Percentiles rank a stretch among this genome's conserved stretches.
phyloP scores from a whole-genome alignment of 306 rosid species.

The Mucuna pruriens region DNA sequence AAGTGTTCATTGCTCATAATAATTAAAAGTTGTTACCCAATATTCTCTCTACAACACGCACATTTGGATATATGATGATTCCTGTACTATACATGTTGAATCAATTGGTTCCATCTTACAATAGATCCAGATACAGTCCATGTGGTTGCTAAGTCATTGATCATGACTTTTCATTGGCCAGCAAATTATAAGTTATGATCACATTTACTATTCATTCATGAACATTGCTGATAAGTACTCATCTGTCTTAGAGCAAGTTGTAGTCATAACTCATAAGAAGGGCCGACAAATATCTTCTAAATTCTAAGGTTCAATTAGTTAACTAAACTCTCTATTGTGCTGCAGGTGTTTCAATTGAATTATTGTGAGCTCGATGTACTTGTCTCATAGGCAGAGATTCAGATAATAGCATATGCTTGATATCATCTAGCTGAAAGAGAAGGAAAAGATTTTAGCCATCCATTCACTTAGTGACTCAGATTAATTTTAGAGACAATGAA shows the following conservation, averaged over 20 bases:
- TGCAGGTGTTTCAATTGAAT: background rate
- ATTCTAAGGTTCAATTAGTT: conserved; percentile 9
- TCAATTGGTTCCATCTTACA: conserved; percentile 17
- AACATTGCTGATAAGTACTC: conserved; percentile 5
- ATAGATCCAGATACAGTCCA: conserved; percentile 45
- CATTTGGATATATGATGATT: conserved; percentile 3
- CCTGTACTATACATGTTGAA: conserved; percentile 9
- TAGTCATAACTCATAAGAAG: background rate
- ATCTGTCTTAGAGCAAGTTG: background rate
- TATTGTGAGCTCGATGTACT: conserved; percentile 5
- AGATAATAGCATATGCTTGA: background rate
- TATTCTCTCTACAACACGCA: background rate
- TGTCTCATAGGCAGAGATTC: background rate
- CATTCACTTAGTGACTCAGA: background rate
- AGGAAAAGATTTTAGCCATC: background rate
- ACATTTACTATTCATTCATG: conserved; percentile 30
- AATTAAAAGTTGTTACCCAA: background rate
- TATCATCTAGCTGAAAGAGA: background rate
- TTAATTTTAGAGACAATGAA: background rate
- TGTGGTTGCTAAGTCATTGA: conserved; percentile 59
- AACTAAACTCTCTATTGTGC: background rate
- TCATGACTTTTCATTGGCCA: conserved; percentile 50
- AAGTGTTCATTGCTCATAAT: background rate
- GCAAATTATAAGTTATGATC: conserved; percentile 29
- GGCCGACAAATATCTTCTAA: conserved; percentile 4